Conservation (phyloP, 106 monocot genomes). For the Cymbidium sinense region DNA sequence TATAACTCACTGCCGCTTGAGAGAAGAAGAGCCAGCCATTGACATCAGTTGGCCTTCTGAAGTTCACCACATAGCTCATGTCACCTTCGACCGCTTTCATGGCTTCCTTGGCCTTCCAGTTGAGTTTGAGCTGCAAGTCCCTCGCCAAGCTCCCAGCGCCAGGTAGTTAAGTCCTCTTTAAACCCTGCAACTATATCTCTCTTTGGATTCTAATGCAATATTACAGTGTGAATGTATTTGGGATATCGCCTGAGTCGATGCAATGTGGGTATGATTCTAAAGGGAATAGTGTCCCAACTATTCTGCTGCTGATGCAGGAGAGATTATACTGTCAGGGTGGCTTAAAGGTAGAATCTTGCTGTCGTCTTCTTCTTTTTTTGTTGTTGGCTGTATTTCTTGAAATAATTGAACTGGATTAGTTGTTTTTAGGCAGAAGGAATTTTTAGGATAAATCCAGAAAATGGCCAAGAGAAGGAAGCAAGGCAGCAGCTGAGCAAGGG, state of each 20-base stretch:
- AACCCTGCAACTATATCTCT: neutral
- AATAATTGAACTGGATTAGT: neutral
- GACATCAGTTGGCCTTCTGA: constrained; percentile 18
- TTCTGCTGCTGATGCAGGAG: constrained; percentile 90
- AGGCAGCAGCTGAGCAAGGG: constrained; percentile 45
- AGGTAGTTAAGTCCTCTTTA: constrained; percentile 7
- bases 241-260: constrained; percentile 89
- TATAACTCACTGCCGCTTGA: constrained; percentile 12
- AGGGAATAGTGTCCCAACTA: constrained; percentile 85
- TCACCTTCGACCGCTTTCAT: constrained; percentile 18
- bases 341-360: constrained; percentile 62
- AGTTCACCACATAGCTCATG: constrained; percentile 19
- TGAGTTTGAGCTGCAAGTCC: constrained; percentile 19
- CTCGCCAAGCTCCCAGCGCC: constrained; percentile 18
- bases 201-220: neutral
- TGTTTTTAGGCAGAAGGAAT: constrained; percentile 44
- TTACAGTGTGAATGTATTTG: constrained; percentile 82
- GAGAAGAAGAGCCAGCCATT: constrained; percentile 11
- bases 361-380: neutral
- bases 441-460: constrained; percentile 45
- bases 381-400: neutral
- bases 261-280: constrained; percentile 76
- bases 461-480: constrained; percentile 35
- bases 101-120: constrained; percentile 24
- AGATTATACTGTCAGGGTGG: constrained; percentile 70